Conservation (phyloP, 1,284 basidiomycete genomes). For the Moniliophthora roreri region DNA sequence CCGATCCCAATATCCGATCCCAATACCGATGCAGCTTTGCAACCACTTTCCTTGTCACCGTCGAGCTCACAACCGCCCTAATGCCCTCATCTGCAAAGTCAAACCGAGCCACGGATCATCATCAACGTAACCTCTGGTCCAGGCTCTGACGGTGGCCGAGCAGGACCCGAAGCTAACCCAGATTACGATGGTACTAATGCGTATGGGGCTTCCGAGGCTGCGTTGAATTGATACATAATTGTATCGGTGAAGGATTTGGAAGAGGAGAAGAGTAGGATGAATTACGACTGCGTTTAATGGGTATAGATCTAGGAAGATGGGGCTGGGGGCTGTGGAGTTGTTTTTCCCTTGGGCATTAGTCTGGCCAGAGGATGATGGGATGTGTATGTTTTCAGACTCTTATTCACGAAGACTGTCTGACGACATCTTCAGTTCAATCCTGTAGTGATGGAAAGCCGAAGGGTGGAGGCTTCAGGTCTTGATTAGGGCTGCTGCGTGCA, state of each 20-base stretch:
- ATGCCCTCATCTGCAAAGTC: conserved; percentile 32
- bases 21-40: conserved; percentile 35
- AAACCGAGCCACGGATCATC: conserved; percentile 13
- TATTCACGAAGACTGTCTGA: no score
- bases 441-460: no score
- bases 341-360: conserved; percentile 38
- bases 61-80: conserved; percentile 35
- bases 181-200: conserved; percentile 2
- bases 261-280: conserved; percentile 28
- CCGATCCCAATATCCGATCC: conserved; percentile 28
- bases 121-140: conserved; percentile 15
- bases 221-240: conserved; percentile 16
- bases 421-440: no score
- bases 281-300: conserved; percentile 40
- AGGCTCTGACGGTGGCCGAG: conserved; percentile 16
- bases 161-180: no score
- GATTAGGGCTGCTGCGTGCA: no score
- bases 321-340: conserved; percentile 32
- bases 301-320: conserved; percentile 35
- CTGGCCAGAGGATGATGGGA: conserved; percentile 23
- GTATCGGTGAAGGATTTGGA: conserved; percentile 16
- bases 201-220: conserved; percentile 17
- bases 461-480: no score
- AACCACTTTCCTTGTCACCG: conserved; percentile 37
- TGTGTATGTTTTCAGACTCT: not conserved